Evolutionary conservation across 2,329 filamentous ascomycete genomes (phyloP), one percentile per base, ranked within the genome.

Genomic region (Venturia carpophila): DNA sequence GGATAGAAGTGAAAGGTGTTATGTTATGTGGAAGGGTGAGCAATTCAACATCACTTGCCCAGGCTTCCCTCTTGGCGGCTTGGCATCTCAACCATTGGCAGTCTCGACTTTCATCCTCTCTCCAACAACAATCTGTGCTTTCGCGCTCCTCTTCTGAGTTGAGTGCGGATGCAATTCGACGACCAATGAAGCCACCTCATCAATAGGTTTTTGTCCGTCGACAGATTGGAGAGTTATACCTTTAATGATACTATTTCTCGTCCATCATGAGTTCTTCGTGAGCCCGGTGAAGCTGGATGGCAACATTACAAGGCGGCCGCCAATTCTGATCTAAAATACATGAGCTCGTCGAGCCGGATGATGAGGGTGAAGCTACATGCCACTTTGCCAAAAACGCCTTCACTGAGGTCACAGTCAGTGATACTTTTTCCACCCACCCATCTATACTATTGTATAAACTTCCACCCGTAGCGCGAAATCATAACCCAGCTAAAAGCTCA

Each of bases 181-280:
- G 41, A 39, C 39, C 13, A 24, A 65, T 13, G 64, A 37, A 58
- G 47, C 60, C 64, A 66, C 47, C 27, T 55, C n/a, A 41, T 37
- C 45, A 42, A 30, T 30, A 66, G 64, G 37, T 66, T 60, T 64
- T n/a, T 66, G 43, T 66, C 64, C 43, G 61, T 66, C 61, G 64
- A 58, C 64, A 64, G 64, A 21, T 66, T 45, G 66, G 19, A 66
- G 64, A 66, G 42, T 21, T 43, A 64, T 13, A 27, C 24, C 34
- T 49, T 27, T 15, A 37, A 58, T 55, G 49, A 13, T 5, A n/a
- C 56, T 34, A n/a, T 34, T 27, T 52, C 42, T 17, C 5, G 34
- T 58, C 30, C 34, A 62, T 42, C 61, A 56, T 65, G 61, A 65
- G 43, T 24, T 65, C 61, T 56, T 43, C 60, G 60, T 63, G 58